A percentile compares a stretch with the other conserved stretches of the same genome.
phyloP scores from a whole-genome alignment of 768 basidiomycete species.

The Lactarius tabidus region DNA sequence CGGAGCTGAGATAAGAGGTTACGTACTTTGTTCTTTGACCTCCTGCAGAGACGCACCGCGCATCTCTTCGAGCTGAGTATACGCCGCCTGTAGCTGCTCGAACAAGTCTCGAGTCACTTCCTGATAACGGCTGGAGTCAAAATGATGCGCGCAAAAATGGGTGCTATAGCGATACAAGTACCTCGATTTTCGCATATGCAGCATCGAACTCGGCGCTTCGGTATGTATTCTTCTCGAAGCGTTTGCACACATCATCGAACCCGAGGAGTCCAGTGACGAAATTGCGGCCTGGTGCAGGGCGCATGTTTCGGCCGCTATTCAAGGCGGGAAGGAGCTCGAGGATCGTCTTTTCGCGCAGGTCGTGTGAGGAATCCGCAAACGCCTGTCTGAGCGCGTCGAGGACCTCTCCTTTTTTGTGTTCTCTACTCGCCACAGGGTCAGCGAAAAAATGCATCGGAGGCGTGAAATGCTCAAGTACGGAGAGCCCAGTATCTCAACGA shows the following conservation, averaged over 20 bases:
- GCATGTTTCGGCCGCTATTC: neutral
- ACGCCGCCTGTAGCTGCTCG: conserved; percentile 4
- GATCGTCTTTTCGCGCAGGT: conserved; percentile 3
- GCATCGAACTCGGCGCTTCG: neutral
- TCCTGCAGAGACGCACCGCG: neutral
- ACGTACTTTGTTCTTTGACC: conserved; percentile 16
- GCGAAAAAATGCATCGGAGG: neutral
- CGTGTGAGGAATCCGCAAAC: conserved; percentile 12
- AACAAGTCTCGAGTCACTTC: neutral
- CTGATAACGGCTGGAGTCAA: neutral
- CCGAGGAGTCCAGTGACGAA: conserved; percentile 15
- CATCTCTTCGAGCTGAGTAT: conserved; percentile 9
- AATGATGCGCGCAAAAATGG: neutral
- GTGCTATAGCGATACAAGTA: neutral
- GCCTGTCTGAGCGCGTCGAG: conserved; percentile 4
- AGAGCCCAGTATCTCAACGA: conserved; percentile 14
- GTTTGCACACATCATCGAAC: conserved; percentile 20
- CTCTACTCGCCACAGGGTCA: conserved; percentile 2
- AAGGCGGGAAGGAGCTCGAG: conserved; percentile 3
- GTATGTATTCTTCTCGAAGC: conserved; percentile 7
- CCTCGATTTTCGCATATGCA: conserved; percentile 18
- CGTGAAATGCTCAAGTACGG: neutral
- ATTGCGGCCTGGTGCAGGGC: conserved; percentile 10
- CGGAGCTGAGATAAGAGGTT: neutral
- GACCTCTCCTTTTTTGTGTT: neutral